A percentile compares a stretch with the other conserved stretches of the same genome.
Evolutionary conservation across 768 basidiomycete genomes (phyloP).

Genomic region (Amanita pallidorosea): DNA sequence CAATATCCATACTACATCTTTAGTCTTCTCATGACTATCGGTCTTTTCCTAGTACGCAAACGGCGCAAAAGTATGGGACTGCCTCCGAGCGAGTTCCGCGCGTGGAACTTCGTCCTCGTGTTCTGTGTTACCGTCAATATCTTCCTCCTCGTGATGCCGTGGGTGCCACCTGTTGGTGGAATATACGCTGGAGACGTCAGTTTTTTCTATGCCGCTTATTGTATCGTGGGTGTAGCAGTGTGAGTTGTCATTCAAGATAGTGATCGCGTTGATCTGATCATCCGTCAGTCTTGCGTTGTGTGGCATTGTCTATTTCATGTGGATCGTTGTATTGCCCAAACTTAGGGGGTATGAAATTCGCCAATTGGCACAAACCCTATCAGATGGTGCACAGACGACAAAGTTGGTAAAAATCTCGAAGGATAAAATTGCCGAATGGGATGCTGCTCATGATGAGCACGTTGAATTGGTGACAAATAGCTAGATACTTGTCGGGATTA

Average conservation of each 20-base stretch:
- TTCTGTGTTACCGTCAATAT: constrained; percentile 27
- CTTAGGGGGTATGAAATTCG: constrained; percentile 31
- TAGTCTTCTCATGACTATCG: constrained; percentile 22
- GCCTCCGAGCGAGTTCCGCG: constrained; percentile 22
- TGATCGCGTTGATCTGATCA: not conserved
- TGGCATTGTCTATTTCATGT: constrained; percentile 19
- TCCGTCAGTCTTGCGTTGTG: constrained; percentile 18
- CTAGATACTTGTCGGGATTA: no score
- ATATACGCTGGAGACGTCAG: constrained; percentile 28
- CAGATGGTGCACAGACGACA: constrained; percentile 23
- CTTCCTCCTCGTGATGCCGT: constrained; percentile 28
- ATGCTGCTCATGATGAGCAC: constrained; percentile 24
- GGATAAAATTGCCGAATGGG: constrained; percentile 20
- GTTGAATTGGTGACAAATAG: constrained; percentile 14
- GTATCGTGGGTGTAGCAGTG: constrained; percentile 25
- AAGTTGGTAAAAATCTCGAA: constrained; percentile 21
- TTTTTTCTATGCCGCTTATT: constrained; percentile 33
- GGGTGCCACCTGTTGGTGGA: constrained; percentile 28
- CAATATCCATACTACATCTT: constrained; percentile 28
- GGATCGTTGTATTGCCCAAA: constrained; percentile 31
- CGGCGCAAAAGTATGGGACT: constrained; percentile 20
- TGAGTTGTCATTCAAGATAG: constrained; percentile 11
- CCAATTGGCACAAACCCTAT: constrained; percentile 30
- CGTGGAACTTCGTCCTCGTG: constrained; percentile 24
- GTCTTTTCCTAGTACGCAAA: constrained; percentile 24